Conservation (phyloP, 176 grass and related monocot species). For the Aegilops speltoides region DNA sequence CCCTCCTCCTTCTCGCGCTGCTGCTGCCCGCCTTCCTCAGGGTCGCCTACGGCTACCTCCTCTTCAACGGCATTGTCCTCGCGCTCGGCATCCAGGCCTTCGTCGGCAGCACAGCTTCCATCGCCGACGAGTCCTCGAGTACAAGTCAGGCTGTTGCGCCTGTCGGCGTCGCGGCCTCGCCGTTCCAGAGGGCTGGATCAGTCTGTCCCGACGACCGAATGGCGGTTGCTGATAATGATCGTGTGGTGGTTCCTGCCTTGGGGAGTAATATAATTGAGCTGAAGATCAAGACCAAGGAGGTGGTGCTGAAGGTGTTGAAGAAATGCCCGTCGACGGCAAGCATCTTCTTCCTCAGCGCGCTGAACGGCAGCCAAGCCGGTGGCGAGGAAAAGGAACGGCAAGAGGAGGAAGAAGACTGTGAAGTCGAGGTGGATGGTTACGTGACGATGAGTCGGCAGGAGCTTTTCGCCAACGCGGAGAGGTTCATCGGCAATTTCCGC, state of each 20-base stretch:
- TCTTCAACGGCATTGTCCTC: slow-evolving; percentile 12
- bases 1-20: background rate
- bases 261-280: background rate
- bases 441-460: slow-evolving; percentile 6
- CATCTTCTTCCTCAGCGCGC: slow-evolving; percentile 10
- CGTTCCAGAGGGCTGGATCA: background rate
- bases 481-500: background rate
- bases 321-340: slow-evolving; percentile 1
- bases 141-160: background rate
- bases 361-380: background rate
- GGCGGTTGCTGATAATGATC: background rate
- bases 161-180: background rate
- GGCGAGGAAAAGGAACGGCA: background rate
- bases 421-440: background rate
- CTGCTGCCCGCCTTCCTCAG: slow-evolving; percentile 15
- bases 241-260: background rate
- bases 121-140: background rate
- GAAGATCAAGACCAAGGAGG: background rate
- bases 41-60: slow-evolving; percentile 3
- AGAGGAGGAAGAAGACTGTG: background rate
- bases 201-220: background rate
- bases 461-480: background rate
- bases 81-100: background rate
- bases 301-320: background rate
- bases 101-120: too few relatives aligned